Evolutionary conservation across 129 eudicot genomes (phyloP).

Genomic region (Pulicaria dysenterica): DNA sequence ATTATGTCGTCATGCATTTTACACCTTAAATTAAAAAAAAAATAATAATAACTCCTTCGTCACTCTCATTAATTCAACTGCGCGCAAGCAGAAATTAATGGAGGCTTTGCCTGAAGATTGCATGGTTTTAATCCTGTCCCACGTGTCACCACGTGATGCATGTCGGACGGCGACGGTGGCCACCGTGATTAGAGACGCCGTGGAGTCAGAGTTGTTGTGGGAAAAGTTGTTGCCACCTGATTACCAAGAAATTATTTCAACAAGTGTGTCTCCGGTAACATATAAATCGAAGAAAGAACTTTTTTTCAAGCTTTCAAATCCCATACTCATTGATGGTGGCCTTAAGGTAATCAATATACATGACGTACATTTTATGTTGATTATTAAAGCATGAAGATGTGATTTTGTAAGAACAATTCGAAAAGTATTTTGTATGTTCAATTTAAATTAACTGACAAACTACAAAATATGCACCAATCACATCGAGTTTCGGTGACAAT

Average conservation of each 20-base stretch:
- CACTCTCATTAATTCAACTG: neutral
- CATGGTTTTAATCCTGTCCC: conserved; percentile 47
- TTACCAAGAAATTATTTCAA: conserved; percentile 39
- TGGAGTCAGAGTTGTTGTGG: conserved; percentile 62
- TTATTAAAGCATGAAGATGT: no score
- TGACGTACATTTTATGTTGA: no score
- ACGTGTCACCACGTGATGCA: conserved; percentile 53
- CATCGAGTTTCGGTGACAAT: no score
- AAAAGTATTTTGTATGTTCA: no score
- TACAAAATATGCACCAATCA: no score
- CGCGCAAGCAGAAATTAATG: neutral
- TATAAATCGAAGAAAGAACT: conserved; percentile 60
- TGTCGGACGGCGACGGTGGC: conserved; percentile 40
- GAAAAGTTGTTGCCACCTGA: conserved; percentile 59
- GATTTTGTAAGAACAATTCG: no score
- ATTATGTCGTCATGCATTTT: conserved; percentile 1
- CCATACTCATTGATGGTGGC: conserved; percentile 49
- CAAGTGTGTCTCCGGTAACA: conserved; percentile 29
- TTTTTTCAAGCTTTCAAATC: conserved; percentile 39
- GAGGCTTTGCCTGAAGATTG: conserved; percentile 63
- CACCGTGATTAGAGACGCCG: conserved; percentile 26
- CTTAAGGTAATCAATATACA: conserved; percentile 31
- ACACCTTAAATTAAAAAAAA: neutral
- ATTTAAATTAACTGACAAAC: no score
- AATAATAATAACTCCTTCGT: neutral